Percentiles rank a stretch among this genome's conserved stretches.
These are phyloP conservation scores for Bryum argenteum DNA, from an alignment of 225 moss, liverwort and hornwort genomes.

Conservation along the genomic window DNA sequence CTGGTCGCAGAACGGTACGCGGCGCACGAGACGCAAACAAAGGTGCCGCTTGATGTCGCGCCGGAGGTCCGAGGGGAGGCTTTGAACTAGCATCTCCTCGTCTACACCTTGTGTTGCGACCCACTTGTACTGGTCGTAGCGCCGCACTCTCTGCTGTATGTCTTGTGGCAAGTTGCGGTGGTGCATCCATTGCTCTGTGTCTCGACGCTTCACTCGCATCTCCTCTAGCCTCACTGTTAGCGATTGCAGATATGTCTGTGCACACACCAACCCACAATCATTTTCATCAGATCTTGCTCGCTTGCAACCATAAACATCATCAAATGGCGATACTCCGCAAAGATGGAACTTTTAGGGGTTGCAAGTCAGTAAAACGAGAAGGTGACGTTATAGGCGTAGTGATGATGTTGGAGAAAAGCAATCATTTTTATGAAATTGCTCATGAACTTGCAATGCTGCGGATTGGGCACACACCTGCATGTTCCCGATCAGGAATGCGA, in stretches of 20 bases:
- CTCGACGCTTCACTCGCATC: slow-evolving; percentile 93
- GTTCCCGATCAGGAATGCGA: slow-evolving; percentile 72
- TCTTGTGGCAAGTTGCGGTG: slow-evolving; percentile 77
- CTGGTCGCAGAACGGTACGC: slow-evolving; percentile 70
- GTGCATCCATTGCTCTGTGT: slow-evolving; percentile 94
- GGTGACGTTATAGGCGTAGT: no score
- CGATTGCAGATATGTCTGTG: slow-evolving; percentile 78
- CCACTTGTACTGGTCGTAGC: slow-evolving; percentile 98
- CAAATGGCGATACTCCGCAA: no score
- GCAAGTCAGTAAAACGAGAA: no score
- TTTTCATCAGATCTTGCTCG: background rate
- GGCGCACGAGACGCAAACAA: slow-evolving; percentile 75
- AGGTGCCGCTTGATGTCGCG: slow-evolving; percentile 94
- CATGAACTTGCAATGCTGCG: no score
- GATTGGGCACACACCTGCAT: slow-evolving; percentile 47
- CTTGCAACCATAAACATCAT: no score
- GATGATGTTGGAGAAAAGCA: no score
- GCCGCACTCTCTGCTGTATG: slow-evolving; percentile 65
- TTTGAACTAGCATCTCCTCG: slow-evolving; percentile 72
- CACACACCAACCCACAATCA: background rate
- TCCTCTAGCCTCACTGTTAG: slow-evolving; percentile 85
- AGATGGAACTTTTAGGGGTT: no score
- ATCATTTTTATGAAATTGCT: no score
- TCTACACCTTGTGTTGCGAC: slow-evolving; percentile 88
- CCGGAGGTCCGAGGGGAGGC: slow-evolving; percentile 85